A percentile compares a stretch with the other conserved stretches of the same genome.
Conservation (phyloP, 768 basidiomycete species). For the Mycena leptocephala region DNA sequence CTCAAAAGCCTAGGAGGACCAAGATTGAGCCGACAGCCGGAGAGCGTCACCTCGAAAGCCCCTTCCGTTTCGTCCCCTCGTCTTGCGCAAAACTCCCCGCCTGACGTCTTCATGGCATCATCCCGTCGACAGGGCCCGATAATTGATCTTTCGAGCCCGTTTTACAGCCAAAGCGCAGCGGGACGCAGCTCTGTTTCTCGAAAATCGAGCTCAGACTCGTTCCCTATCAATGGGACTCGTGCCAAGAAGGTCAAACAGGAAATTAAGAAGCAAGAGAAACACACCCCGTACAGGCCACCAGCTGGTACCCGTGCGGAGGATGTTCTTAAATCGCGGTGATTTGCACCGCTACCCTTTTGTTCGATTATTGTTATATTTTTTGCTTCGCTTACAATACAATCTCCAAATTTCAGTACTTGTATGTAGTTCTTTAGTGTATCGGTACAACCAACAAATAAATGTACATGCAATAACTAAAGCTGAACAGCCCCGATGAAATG, state of each 20-base stretch:
- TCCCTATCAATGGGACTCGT: conserved; percentile 14
- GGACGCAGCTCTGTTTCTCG: conserved; percentile 4
- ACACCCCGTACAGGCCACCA: conserved; percentile 23
- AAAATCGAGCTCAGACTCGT: conserved; percentile 24
- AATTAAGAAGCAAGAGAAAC: conserved; percentile 12
- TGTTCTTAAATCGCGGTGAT: not conserved
- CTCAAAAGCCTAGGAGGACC: not conserved
- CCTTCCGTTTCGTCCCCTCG: not conserved
- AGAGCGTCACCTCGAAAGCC: conserved; percentile 7
- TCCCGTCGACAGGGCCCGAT: conserved; percentile 3
- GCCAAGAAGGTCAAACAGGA: conserved; percentile 11
- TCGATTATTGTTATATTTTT: too few species aligned
- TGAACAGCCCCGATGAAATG: too few species aligned
- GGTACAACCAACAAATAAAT: too few species aligned
- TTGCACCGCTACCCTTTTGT: too few species aligned
- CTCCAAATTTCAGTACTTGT: too few species aligned
- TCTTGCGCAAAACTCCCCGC: conserved; percentile 9
- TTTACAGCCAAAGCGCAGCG: conserved; percentile 1
- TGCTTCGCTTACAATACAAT: too few species aligned
- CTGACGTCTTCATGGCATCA: conserved; percentile 2
- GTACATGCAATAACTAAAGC: too few species aligned
- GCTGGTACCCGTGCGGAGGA: conserved; percentile 16
- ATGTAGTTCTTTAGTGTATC: too few species aligned
- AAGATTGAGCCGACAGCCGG: conserved; percentile 9
- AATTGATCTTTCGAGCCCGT: not conserved